Base-by-base conservation (phyloP, 441 rosid genomes). In the Breynia disticha region DNA sequence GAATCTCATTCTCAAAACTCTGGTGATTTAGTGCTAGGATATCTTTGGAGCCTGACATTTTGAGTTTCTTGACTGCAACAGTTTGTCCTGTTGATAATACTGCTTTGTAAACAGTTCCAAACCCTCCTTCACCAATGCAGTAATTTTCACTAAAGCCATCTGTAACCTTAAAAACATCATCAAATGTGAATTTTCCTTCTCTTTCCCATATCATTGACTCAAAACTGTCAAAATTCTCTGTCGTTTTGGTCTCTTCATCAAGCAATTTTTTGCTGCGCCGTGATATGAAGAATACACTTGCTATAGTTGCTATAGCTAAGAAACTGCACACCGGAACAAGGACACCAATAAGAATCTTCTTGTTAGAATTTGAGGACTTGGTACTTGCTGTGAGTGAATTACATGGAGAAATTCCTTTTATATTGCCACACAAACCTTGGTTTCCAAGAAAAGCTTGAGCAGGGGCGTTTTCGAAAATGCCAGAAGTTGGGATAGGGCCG, bases 71-170 rank as follows among this genome's bases (percentile, higher is more conserved):
- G 6, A 84, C 81, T 2, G 93, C 88, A 38, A 84, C 77, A 19
- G 64, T 62, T 58, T 74, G 77, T 11, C 86, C 79, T 22, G 70
- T 60, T 5, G 76, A 48, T 57, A 81, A 52, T 13, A 6, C 60
- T 1, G 88, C 93, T 67, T 51, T 71, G 74, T 84, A 84, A 24
- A 82, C 86, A 8, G 66, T 81, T 57, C 86, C 93, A 18, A 78
- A 82, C 44, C 93, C 84, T 39, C 93, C 93, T 69, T 48, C 75
- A 6, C 93, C 88, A 1, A 82, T 76, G 78, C 84, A 78, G 67
- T 62, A 74, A 52, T 60, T 68, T 6, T 78, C 88, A 16, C 32
- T 54, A 60, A 81, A 84, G 50, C 79, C 68, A 42, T 74, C 62
- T 0, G 88, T 84, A 51, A 82, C 86, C 67, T 67, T 75, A 35